phyloP scores from a whole-genome alignment of 2,329 filamentous ascomycete genomes.

The Aspergillus uvarum region DNA sequence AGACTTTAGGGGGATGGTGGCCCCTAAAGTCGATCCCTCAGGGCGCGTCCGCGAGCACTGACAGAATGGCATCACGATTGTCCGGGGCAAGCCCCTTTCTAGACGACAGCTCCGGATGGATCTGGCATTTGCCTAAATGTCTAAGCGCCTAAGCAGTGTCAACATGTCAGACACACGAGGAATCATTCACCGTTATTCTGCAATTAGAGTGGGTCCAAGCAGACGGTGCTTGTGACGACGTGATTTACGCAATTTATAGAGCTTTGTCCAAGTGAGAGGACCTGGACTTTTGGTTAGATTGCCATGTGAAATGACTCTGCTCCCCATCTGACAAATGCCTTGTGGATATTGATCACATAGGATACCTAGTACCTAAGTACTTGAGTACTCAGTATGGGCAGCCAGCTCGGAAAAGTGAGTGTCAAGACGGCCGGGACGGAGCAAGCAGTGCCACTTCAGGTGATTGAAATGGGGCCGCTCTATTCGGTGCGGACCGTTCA shows the following conservation, averaged over 20 bases:
- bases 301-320: not conserved
- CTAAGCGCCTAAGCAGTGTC: not conserved
- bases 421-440: not conserved
- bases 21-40: too few species aligned
- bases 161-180: not conserved
- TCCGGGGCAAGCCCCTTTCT: too few species aligned
- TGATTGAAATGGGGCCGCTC: slow-evolving; percentile 15
- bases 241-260: not conserved
- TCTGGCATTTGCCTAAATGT: too few species aligned
- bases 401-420: not conserved
- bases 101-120: not conserved
- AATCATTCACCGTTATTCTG: not conserved
- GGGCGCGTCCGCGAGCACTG: too few species aligned
- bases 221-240: not conserved
- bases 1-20: too few species aligned
- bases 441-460: not conserved
- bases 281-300: too few species aligned
- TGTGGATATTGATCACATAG: not conserved
- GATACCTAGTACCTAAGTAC: too few species aligned
- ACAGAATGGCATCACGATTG: too few species aligned
- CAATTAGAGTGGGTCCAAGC: not conserved
- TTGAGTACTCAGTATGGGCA: not conserved
- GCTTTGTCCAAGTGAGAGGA: too few species aligned
- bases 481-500: slow-evolving; percentile 22
- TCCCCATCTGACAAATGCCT: not conserved